Percentiles rank a stretch among this genome's conserved stretches.
Evolutionary conservation across 129 eudicot genomes (phyloP).

Genomic region (Centrapalus pauciflorus): DNA sequence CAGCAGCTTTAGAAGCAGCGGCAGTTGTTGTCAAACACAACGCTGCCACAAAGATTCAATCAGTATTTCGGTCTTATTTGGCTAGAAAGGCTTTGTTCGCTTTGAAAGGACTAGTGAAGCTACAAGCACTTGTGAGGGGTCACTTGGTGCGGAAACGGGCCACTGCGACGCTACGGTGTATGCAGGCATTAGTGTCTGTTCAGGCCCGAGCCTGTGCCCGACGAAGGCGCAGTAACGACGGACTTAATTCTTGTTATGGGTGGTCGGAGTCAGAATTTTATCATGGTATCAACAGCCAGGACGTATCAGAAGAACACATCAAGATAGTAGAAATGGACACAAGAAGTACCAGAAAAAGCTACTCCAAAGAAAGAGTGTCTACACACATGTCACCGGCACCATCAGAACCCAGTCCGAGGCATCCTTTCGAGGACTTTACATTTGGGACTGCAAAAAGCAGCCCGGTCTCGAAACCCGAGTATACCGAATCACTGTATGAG

Average conservation of each 20-base stretch:
- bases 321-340: slow-evolving; percentile 92
- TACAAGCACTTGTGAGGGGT: slow-evolving; percentile 92
- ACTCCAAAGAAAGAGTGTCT: slow-evolving; percentile 46
- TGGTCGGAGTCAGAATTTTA: slow-evolving; percentile 25
- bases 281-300: slow-evolving; percentile 12
- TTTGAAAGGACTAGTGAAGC: slow-evolving; percentile 83
- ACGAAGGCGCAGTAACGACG: slow-evolving; percentile 40
- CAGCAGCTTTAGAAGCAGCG: slow-evolving; percentile 52
- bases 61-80: slow-evolving; percentile 67
- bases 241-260: background rate
- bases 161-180: slow-evolving; percentile 72
- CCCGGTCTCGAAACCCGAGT: slow-evolving; percentile 58
- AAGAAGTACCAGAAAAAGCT: slow-evolving; percentile 56
- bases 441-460: slow-evolving; percentile 55
- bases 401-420: slow-evolving; percentile 70
- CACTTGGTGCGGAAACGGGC: slow-evolving; percentile 87
- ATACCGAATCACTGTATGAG: slow-evolving; percentile 64
- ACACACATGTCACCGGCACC: slow-evolving; percentile 63
- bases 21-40: slow-evolving; percentile 55
- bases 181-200: slow-evolving; percentile 81
- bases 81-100: slow-evolving; percentile 94
- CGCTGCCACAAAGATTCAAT: slow-evolving; percentile 76
- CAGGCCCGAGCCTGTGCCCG: slow-evolving; percentile 86
- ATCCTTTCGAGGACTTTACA: slow-evolving; percentile 63
- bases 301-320: slow-evolving; percentile 63